phyloP scores from a whole-genome alignment of 1,284 basidiomycete genomes.

The Cryptococcus sp. region DNA sequence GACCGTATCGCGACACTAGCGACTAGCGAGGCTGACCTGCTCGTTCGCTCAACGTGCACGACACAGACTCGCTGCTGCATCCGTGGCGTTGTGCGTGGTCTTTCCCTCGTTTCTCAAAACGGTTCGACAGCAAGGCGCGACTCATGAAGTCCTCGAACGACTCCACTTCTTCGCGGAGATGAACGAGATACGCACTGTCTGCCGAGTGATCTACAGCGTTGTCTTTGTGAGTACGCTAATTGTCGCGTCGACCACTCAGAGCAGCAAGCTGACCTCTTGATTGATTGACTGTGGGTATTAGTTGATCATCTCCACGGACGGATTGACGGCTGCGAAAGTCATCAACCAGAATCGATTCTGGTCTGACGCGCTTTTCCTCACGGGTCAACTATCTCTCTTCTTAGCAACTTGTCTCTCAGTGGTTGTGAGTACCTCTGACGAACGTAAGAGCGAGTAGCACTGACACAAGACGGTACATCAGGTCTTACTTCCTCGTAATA shows the following conservation, averaged over 20 bases:
- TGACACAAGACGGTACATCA: constrained; percentile 4
- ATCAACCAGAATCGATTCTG: constrained; percentile 33
- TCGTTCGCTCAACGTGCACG: too few relatives aligned
- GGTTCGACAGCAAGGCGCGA: constrained; percentile 32
- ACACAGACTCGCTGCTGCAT: constrained; percentile 27
- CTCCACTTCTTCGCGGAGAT: constrained; percentile 38
- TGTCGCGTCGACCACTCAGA: not conserved
- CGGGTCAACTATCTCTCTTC: constrained; percentile 31
- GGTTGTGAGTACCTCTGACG: constrained; percentile 23
- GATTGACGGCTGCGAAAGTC: constrained; percentile 19
- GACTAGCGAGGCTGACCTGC: too few relatives aligned
- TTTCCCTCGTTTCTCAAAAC: constrained; percentile 27
- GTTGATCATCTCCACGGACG: constrained; percentile 33
- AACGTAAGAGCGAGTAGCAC: not conserved
- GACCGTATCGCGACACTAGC: too few relatives aligned
- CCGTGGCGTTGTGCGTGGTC: constrained; percentile 25
- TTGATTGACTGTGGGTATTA: not conserved
- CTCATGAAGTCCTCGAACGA: constrained; percentile 36
- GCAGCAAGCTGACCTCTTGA: not conserved
- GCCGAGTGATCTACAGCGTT: constrained; percentile 31
- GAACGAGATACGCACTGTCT: constrained; percentile 33
- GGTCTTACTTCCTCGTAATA: constrained; percentile 42
- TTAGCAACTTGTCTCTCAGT: constrained; percentile 30
- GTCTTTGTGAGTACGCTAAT: constrained; percentile 22
- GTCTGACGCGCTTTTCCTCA: constrained; percentile 26